Conservation (phyloP, 1,284 basidiomycete genomes). For the Mycena sp. region DNA sequence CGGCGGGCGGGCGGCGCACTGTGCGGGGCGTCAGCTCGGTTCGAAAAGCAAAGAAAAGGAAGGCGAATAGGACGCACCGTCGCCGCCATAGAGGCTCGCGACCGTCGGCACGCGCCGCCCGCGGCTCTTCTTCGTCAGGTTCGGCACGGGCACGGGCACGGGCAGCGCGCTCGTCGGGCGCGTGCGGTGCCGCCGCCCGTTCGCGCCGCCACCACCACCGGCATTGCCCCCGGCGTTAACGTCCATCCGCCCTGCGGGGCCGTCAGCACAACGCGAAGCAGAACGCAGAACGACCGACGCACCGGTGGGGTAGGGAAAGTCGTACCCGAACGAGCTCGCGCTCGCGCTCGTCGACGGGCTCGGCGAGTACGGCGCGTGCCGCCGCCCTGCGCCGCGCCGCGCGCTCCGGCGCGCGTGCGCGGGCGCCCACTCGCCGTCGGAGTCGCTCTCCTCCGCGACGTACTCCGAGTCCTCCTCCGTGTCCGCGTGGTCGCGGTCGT, state of each 20-base stretch:
- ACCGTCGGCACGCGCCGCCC: conserved; percentile 70
- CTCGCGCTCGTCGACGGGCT: background rate
- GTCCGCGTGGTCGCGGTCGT: background rate
- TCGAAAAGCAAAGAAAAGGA: no score
- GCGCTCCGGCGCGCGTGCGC: no score
- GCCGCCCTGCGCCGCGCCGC: no score
- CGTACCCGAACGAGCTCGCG: background rate
- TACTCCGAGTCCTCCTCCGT: background rate
- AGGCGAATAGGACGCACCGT: no score
- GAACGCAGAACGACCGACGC: no score
- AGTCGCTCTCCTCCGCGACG: no score
- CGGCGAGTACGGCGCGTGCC: background rate
- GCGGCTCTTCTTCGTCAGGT: conserved; percentile 76
- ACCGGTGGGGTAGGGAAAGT: no score
- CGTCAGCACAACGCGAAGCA: no score
- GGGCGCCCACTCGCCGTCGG: no score
- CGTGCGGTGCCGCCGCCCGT: background rate
- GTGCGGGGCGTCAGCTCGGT: no score
- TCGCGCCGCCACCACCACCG: background rate
- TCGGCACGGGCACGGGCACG: conserved; percentile 72
- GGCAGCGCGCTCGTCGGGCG: conserved; percentile 38
- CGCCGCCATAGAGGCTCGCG: conserved; percentile 32
- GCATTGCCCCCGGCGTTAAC: background rate
- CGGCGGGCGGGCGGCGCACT: background rate
- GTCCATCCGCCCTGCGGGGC: no score